These are phyloP conservation scores for Silene uniflora DNA, from an alignment of 148 eudicot species.

Conservation along the genomic window DNA sequence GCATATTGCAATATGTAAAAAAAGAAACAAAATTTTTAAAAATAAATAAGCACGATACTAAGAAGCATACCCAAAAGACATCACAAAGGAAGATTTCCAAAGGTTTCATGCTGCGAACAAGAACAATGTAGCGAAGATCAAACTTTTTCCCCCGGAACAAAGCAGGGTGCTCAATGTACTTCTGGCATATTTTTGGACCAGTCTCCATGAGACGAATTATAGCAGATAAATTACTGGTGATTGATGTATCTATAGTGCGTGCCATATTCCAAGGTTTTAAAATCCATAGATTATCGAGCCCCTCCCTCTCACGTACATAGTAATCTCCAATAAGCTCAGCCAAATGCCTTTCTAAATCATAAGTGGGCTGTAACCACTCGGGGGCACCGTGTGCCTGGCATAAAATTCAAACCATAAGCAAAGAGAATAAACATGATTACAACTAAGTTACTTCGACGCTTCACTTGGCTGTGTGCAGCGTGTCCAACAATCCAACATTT, in stretches of 20 bases:
- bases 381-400: slow-evolving; percentile 78
- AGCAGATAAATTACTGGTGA: slow-evolving; percentile 74
- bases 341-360: slow-evolving; percentile 86
- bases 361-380: slow-evolving; percentile 86
- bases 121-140: slow-evolving; percentile 84
- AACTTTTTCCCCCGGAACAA: slow-evolving; percentile 83
- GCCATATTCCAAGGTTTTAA: slow-evolving; percentile 99
- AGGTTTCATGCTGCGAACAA: slow-evolving; percentile 87
- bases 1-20: background rate
- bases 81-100: slow-evolving; percentile 78
- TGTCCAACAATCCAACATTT: background rate
- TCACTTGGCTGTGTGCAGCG: background rate
- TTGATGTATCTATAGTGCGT: slow-evolving; percentile 88
- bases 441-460: background rate
- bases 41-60: background rate
- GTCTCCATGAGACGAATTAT: slow-evolving; percentile 98
- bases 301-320: slow-evolving; percentile 58
- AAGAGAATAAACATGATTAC: background rate
- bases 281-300: slow-evolving; percentile 83
- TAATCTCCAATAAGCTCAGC: slow-evolving; percentile 82
- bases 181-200: slow-evolving; percentile 97
- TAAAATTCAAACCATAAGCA: background rate
- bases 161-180: slow-evolving; percentile 89
- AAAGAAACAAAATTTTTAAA: too few species aligned
- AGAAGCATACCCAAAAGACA: slow-evolving; percentile 74